phyloP scores from a whole-genome alignment of 2,329 filamentous ascomycete genomes.

The Trichoderma atrobrunneum region DNA sequence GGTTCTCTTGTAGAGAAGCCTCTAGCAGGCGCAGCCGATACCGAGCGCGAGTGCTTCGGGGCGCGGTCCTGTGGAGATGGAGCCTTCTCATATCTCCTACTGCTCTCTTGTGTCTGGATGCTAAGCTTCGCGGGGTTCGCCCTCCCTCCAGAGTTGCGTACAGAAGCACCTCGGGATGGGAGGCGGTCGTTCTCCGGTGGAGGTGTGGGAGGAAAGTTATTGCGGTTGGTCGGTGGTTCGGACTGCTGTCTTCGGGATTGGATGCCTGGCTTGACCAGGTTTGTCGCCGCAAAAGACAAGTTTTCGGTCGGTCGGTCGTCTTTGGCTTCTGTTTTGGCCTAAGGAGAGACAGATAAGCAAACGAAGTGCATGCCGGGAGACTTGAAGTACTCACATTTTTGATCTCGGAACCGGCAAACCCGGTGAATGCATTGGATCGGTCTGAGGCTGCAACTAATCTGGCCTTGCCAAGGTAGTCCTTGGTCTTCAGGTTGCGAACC shows the following conservation, averaged over 20 bases:
- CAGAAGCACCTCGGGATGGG: constrained; percentile 56
- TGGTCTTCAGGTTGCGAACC: constrained; percentile 95
- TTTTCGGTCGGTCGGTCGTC: constrained; percentile 82
- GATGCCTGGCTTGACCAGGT: constrained; percentile 84
- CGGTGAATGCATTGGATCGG: constrained; percentile 74
- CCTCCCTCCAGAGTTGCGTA: constrained; percentile 56
- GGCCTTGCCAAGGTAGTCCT: constrained; percentile 97
- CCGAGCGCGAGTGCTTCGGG: constrained; percentile 45
- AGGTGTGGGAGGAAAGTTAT: constrained; percentile 96
- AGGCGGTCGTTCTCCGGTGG: constrained; percentile 80
- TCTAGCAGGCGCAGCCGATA: constrained; percentile 39
- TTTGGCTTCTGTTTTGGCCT: constrained; percentile 55
- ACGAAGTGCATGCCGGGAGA: neutral
- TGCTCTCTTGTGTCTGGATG: constrained; percentile 54
- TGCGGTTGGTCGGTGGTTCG: constrained; percentile 74
- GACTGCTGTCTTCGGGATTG: constrained; percentile 80
- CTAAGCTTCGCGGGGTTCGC: constrained; percentile 62
- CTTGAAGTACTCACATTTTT: constrained; percentile 57
- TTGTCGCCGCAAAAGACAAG: constrained; percentile 87
- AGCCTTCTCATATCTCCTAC: constrained; percentile 51
- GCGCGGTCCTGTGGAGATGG: constrained; percentile 21
- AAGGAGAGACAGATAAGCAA: constrained; percentile 20
- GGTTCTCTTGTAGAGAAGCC: constrained; percentile 40
- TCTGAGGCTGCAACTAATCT: constrained; percentile 86
- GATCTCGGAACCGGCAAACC: constrained; percentile 75